phyloP scores from a whole-genome alignment of 176 grass and related monocot species.

The Aegilops sharonensis region DNA sequence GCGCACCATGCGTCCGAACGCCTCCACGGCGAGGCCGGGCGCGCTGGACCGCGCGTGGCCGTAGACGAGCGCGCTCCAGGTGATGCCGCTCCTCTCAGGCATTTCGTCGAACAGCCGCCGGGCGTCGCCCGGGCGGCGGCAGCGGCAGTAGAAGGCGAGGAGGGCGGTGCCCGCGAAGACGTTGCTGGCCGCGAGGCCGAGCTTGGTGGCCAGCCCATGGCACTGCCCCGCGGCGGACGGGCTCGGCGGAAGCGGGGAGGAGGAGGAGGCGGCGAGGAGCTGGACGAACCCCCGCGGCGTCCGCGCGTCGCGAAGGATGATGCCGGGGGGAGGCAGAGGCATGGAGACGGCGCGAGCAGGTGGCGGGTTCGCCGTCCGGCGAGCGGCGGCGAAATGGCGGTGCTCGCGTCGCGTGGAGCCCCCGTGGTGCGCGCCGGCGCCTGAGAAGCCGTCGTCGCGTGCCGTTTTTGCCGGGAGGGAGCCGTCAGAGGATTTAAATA shows the following conservation, averaged over 20 bases:
- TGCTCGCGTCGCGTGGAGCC: neutral
- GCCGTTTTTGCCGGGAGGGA: neutral
- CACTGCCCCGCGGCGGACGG: conserved; percentile 6
- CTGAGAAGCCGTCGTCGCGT: neutral
- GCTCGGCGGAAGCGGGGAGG: neutral
- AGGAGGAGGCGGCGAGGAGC: conserved; percentile 19
- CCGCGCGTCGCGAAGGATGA: neutral
- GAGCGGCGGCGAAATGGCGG: neutral
- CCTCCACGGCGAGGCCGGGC: neutral
- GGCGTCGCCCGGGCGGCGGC: neutral
- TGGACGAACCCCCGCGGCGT: conserved; percentile 26
- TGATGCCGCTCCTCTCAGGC: conserved; percentile 6
- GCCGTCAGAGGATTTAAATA: neutral
- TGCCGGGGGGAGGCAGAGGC: neutral
- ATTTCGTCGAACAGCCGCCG: conserved; percentile 46
- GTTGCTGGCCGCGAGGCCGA: neutral
- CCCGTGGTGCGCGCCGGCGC: neutral
- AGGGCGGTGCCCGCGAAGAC: conserved; percentile 15
- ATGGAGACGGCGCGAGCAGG: neutral
- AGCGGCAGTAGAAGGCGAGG: conserved; percentile 1
- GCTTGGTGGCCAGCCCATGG: conserved; percentile 10
- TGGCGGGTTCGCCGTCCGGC: neutral
- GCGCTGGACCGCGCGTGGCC: neutral
- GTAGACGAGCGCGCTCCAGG: conserved; percentile 29
- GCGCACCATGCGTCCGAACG: neutral